A percentile compares a stretch with the other conserved stretches of the same genome.
Evolutionary conservation across 371 early-diverging fungal species (phyloP).

Genomic region (Mucor indicus): DNA sequence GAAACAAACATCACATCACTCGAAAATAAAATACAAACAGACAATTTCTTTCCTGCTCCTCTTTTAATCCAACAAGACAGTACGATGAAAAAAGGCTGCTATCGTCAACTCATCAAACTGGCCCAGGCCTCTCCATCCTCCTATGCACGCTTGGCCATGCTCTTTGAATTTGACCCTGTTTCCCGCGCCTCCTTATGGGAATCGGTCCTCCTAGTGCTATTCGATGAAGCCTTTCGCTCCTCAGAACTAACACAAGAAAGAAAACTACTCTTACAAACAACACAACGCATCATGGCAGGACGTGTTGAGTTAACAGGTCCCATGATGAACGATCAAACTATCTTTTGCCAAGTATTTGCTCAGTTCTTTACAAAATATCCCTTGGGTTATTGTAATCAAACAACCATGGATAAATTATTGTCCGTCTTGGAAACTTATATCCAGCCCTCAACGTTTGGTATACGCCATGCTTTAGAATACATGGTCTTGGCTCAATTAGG

Average conservation of each 20-base stretch:
- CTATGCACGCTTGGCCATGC: neutral
- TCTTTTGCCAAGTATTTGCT: slow-evolving; percentile 16
- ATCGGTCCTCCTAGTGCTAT: slow-evolving; percentile 7
- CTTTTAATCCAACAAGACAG: neutral
- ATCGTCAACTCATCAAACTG: slow-evolving; percentile 9
- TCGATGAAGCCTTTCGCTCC: slow-evolving; percentile 24
- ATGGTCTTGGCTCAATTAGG: slow-evolving; percentile 11
- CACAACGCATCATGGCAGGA: neutral
- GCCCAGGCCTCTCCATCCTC: neutral
- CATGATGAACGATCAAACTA: neutral
- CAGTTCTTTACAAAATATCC: slow-evolving; percentile 24
- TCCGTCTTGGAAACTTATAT: slow-evolving; percentile 4
- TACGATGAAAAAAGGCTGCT: neutral
- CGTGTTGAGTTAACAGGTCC: no score
- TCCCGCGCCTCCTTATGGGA: slow-evolving; percentile 27
- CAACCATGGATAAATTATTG: slow-evolving; percentile 11
- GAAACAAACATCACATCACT: neutral
- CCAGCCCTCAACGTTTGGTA: slow-evolving; percentile 5
- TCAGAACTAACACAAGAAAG: neutral
- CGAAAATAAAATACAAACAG: neutral
- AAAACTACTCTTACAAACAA: neutral
- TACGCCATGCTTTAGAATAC: slow-evolving; percentile 10
- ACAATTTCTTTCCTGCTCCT: slow-evolving; percentile 7
- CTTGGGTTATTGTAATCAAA: slow-evolving; percentile 13
- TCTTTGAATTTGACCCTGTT: slow-evolving; percentile 25